Evolutionary conservation across 768 basidiomycete species (phyloP).

Genomic region (Leccinum variicolor): DNA sequence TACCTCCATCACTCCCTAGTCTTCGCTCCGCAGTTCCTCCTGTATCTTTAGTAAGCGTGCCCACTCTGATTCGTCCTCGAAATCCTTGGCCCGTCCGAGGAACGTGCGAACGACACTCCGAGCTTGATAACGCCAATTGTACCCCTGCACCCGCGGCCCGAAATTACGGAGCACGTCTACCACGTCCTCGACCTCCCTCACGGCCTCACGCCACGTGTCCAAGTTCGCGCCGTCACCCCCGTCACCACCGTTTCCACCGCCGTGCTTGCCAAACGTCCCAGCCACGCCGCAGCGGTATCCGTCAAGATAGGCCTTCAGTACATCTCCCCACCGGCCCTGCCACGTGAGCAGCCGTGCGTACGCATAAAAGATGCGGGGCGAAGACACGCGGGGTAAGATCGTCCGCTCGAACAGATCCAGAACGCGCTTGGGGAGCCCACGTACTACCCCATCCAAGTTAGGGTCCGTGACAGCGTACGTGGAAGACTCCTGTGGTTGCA

Average conservation of each 20-base stretch:
- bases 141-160: constrained; percentile 60
- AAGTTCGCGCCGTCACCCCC: constrained; percentile 55
- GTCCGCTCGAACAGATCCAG: constrained; percentile 69
- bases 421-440: constrained; percentile 65
- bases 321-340: constrained; percentile 70
- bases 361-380: constrained; percentile 75
- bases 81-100: constrained; percentile 81
- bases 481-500: neutral
- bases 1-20: neutral
- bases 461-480: constrained; percentile 35
- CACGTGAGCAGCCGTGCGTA: constrained; percentile 80
- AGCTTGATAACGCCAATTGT: constrained; percentile 83
- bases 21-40: constrained; percentile 22
- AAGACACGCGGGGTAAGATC: constrained; percentile 79
- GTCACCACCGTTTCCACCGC: neutral
- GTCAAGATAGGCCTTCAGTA: constrained; percentile 79
- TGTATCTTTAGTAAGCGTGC: constrained; percentile 57
- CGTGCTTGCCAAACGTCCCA: constrained; percentile 55
- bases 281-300: constrained; percentile 76
- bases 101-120: constrained; percentile 87
- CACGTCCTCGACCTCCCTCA: constrained; percentile 76
- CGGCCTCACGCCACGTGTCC: constrained; percentile 70
- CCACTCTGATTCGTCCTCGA: constrained; percentile 91
- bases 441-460: constrained; percentile 55
- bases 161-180: constrained; percentile 82